phyloP scores from a whole-genome alignment of 2,329 filamentous ascomycete species.

The Esteya vermicola region DNA sequence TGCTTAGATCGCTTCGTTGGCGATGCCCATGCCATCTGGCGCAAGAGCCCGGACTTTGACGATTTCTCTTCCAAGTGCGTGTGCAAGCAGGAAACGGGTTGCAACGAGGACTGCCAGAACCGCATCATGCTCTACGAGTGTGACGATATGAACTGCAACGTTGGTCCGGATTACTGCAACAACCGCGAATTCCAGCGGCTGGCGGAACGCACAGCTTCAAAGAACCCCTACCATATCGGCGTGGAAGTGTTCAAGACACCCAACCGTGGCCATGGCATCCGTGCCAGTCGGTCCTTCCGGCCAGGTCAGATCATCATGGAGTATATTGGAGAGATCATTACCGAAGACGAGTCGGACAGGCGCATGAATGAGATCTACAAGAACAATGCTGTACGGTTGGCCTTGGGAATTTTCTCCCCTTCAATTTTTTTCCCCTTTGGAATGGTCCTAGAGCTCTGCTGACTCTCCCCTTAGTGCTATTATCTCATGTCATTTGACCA shows the following conservation, averaged over 20 bases:
- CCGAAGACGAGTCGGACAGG: constrained; percentile 80
- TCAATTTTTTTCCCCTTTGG: constrained; percentile 5
- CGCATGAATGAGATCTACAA: constrained; percentile 92
- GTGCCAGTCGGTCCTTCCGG: constrained; percentile 75
- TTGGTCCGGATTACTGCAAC: constrained; percentile 58
- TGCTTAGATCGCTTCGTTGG: constrained; percentile 88
- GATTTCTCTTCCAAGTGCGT: constrained; percentile 66
- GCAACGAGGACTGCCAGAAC: constrained; percentile 84
- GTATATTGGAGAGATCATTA: constrained; percentile 96
- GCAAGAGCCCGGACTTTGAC: constrained; percentile 60
- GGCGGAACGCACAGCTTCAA: constrained; percentile 46
- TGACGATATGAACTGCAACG: constrained; percentile 74
- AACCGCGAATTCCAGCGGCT: constrained; percentile 83
- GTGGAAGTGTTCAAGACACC: constrained; percentile 88
- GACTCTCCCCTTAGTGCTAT: too few relatives aligned
- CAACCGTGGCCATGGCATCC: constrained; percentile 81
- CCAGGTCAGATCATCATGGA: constrained; percentile 95
- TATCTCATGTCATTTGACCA: constrained; percentile 98
- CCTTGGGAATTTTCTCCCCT: not conserved
- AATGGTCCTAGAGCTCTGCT: too few relatives aligned
- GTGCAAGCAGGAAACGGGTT: constrained; percentile 64
- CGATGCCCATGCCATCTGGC: constrained; percentile 68
- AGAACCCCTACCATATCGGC: constrained; percentile 73
- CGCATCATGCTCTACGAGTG: constrained; percentile 97
- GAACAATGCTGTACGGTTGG: constrained; percentile 61